Conservation (phyloP, 768 basidiomycete genomes). For the Boletus reticuloceps region DNA sequence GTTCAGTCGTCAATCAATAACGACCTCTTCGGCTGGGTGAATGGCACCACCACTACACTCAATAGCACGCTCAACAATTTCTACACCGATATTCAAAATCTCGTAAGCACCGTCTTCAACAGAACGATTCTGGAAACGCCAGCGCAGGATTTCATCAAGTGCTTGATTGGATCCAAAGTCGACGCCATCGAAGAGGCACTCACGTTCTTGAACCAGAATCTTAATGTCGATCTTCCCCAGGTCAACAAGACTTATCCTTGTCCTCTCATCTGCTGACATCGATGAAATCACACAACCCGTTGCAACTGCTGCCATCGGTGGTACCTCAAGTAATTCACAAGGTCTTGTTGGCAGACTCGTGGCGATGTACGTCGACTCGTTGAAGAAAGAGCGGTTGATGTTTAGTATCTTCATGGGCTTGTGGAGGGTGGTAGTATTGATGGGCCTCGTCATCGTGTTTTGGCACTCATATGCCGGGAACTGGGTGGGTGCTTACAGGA, state of each 20-base stretch:
- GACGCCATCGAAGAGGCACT: constrained; percentile 81
- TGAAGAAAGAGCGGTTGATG: constrained; percentile 82
- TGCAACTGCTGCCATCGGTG: constrained; percentile 76
- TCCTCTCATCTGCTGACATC: constrained; percentile 70
- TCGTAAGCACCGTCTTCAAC: constrained; percentile 78
- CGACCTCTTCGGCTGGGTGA: constrained; percentile 93
- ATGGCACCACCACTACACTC: constrained; percentile 83
- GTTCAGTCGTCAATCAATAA: constrained; percentile 81
- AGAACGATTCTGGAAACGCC: constrained; percentile 80
- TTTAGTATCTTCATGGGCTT: constrained; percentile 89
- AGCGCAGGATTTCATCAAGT: constrained; percentile 82
- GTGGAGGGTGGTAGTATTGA: constrained; percentile 81
- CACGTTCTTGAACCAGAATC: constrained; percentile 89
- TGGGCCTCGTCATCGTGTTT: constrained; percentile 67
- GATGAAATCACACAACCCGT: constrained; percentile 79
- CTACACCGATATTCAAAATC: constrained; percentile 79
- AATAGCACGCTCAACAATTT: constrained; percentile 86
- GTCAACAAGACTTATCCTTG: constrained; percentile 72
- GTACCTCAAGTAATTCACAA: constrained; percentile 45
- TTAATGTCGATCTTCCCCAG: constrained; percentile 74
- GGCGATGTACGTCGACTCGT: constrained; percentile 62
- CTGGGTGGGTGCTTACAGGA: constrained; percentile 45
- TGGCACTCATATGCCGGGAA: constrained; percentile 66
- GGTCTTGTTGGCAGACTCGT: constrained; percentile 76
- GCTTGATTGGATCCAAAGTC: constrained; percentile 88